These are phyloP conservation scores for Candida gorgasii DNA, from an alignment of 805 yeast species.

Conservation along the genomic window DNA sequence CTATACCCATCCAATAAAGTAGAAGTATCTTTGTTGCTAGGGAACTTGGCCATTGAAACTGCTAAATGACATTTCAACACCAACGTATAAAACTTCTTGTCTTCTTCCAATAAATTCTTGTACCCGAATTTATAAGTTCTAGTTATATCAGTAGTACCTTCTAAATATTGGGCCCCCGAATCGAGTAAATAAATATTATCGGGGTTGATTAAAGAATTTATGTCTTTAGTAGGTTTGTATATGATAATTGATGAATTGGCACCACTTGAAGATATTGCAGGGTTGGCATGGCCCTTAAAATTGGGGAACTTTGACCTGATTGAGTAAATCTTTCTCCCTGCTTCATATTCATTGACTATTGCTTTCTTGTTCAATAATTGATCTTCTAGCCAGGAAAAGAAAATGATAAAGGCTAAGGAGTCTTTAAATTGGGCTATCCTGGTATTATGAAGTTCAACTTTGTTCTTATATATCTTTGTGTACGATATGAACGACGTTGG, in stretches of 20 bases:
- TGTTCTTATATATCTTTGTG: slow-evolving; percentile 76
- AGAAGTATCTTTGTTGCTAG: slow-evolving; percentile 61
- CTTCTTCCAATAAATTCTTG: slow-evolving; percentile 46
- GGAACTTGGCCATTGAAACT: slow-evolving; percentile 76
- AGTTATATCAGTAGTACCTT: slow-evolving; percentile 89
- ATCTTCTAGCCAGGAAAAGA: slow-evolving; percentile 80
- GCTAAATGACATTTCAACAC: slow-evolving; percentile 93
- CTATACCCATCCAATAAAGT: slow-evolving; percentile 84
- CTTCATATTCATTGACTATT: slow-evolving; percentile 61
- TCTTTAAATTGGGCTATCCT: slow-evolving; percentile 78
- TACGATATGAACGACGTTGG: slow-evolving; percentile 36
- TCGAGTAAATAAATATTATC: slow-evolving; percentile 54
- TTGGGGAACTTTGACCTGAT: slow-evolving; percentile 55
- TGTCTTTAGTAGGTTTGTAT: slow-evolving; percentile 65
- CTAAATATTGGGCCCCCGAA: slow-evolving; percentile 61
- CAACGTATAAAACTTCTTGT: slow-evolving; percentile 73
- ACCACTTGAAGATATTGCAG: slow-evolving; percentile 75
- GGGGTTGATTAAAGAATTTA: slow-evolving; percentile 62
- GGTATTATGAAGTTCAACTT: slow-evolving; percentile 69
- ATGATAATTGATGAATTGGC: slow-evolving; percentile 76
- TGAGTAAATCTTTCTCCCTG: slow-evolving; percentile 57
- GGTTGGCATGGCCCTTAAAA: slow-evolving; percentile 70
- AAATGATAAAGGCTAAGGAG: slow-evolving; percentile 72
- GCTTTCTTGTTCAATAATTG: slow-evolving; percentile 39
- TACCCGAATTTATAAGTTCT: slow-evolving; percentile 72